Conservation (phyloP, 169 alveolate species). For the Eimeria necatrix region DNA sequence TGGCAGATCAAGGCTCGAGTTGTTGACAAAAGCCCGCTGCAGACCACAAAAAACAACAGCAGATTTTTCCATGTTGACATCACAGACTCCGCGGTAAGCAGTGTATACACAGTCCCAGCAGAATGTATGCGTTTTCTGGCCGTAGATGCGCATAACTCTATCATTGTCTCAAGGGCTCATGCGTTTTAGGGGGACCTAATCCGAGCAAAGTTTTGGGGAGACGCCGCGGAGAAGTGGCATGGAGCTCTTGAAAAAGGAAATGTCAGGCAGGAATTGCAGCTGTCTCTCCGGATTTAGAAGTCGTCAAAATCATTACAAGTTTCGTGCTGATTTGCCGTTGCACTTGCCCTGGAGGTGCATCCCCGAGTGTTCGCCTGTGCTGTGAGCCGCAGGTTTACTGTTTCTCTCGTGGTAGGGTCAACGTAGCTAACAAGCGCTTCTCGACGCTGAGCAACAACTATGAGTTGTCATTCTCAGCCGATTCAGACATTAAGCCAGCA, state of each 20-base stretch:
- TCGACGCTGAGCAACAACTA: conserved; percentile 71
- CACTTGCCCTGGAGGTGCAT: neutral
- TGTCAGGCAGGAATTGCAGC: conserved; percentile 16
- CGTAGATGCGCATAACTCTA: neutral
- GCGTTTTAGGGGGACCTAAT: conserved; percentile 66
- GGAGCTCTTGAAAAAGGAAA: conserved; percentile 71
- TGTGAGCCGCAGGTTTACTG: conserved; percentile 63
- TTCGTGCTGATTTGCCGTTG: neutral
- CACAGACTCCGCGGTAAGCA: conserved; percentile 75
- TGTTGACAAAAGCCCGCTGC: conserved; percentile 73
- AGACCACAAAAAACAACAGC: conserved; percentile 71
- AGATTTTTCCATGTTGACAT: conserved; percentile 74
- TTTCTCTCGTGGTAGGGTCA: conserved; percentile 74
- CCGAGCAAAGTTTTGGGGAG: conserved; percentile 82
- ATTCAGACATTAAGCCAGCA: conserved; percentile 71
- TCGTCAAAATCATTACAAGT: neutral
- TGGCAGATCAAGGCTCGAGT: conserved; percentile 77
- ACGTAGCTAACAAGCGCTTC: conserved; percentile 79
- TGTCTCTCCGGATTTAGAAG: neutral
- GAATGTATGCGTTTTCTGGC: neutral
- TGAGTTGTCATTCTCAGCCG: conserved; percentile 65
- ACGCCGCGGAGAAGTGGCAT: conserved; percentile 80
- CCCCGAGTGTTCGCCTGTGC: neutral
- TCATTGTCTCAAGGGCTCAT: neutral
- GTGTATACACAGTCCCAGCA: too few species aligned